Evolutionary conservation across 306 rosid genomes (phyloP).

Genomic region (Rubus idaeus): DNA sequence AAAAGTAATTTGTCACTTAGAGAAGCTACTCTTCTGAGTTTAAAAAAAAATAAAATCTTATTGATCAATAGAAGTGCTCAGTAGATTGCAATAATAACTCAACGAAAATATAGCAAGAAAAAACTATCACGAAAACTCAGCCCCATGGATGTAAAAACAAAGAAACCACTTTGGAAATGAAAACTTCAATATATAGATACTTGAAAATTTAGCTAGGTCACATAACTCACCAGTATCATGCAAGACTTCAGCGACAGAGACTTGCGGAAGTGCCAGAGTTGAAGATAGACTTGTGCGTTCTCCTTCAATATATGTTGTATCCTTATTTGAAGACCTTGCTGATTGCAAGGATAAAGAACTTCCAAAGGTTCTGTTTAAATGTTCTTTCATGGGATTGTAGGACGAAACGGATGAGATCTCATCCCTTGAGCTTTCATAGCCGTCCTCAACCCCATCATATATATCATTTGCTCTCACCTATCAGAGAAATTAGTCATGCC

Average conservation of each 20-base stretch:
- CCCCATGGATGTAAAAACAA: background rate
- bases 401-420: constrained; percentile 96
- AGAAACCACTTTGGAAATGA: constrained; percentile 16
- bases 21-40: constrained; percentile 27
- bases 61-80: background rate
- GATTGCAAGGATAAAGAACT: constrained; percentile 83
- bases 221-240: constrained; percentile 62
- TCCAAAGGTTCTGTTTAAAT: constrained; percentile 66
- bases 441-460: constrained; percentile 79
- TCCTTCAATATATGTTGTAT: constrained; percentile 51
- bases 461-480: constrained; percentile 90
- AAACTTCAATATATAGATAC: constrained; percentile 16
- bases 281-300: constrained; percentile 73
- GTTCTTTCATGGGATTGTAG: constrained; percentile 71
- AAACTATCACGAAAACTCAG: background rate
- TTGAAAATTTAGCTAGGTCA: constrained; percentile 18
- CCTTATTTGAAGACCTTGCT: constrained; percentile 65
- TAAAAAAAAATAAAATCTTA: constrained; percentile 16
- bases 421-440: constrained; percentile 91
- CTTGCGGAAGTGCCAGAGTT: constrained; percentile 58
- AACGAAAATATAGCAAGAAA: background rate
- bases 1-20: constrained; percentile 31
- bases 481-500: constrained; percentile 26
- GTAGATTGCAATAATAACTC: background rate
- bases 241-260: constrained; percentile 78